Percentiles rank a stretch among this genome's conserved stretches.
Evolutionary conservation across 306 rosid genomes (phyloP).

Genomic region (Lupinus albus): DNA sequence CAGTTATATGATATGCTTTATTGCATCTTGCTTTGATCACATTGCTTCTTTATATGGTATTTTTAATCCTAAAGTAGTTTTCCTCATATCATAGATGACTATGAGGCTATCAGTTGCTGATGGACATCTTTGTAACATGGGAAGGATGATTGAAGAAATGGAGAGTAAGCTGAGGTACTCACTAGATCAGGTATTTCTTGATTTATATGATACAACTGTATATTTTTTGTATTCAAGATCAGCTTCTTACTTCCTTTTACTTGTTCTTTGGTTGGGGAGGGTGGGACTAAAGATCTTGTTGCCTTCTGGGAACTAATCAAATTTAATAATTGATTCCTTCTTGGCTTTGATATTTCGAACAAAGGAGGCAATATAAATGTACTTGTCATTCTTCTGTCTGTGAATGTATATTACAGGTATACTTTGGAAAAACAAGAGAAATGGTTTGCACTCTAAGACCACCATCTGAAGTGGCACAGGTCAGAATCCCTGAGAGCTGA

Average conservation of each 20-base stretch:
- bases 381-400: not conserved
- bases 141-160: slow-evolving; percentile 99
- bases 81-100: slow-evolving; percentile 62
- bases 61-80: slow-evolving; percentile 18
- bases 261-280: not conserved
- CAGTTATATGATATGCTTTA: slow-evolving; percentile 5
- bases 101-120: slow-evolving; percentile 80
- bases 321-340: slow-evolving; percentile 22
- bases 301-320: not conserved
- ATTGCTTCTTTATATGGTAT: not conserved
- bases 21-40: not conserved
- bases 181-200: slow-evolving; percentile 75
- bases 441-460: slow-evolving; percentile 98
- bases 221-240: not conserved
- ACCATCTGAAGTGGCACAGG: slow-evolving; percentile 74
- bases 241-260: slow-evolving; percentile 6
- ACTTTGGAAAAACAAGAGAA: slow-evolving; percentile 97
- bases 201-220: slow-evolving; percentile 18
- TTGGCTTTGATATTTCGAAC: slow-evolving; percentile 14
- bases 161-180: slow-evolving; percentile 96
- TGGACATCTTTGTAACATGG: slow-evolving; percentile 97
- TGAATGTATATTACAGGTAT: slow-evolving; percentile 59
- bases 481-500: slow-evolving; percentile 78
- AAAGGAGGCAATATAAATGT: not conserved
- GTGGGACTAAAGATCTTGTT: not conserved